Evolutionary conservation across 495 filamentous ascomycete species (phyloP).

Genomic region (Delitschia confertaspora): DNA sequence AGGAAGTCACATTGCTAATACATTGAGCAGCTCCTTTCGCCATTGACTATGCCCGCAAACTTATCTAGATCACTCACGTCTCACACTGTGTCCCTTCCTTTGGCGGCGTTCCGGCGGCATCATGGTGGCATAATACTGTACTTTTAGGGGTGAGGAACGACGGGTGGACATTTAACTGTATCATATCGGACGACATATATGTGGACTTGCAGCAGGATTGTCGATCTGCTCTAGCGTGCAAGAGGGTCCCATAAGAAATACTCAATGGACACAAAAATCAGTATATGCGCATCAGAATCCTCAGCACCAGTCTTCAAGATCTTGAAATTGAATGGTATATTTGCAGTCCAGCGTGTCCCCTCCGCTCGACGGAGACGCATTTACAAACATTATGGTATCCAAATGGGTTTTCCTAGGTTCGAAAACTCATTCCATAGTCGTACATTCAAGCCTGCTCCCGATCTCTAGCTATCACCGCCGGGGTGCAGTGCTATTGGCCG

Average conservation of each 20-base stretch:
- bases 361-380: neutral
- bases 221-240: neutral
- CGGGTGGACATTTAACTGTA: neutral
- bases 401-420: too few relatives aligned
- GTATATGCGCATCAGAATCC: too few relatives aligned
- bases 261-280: too few relatives aligned
- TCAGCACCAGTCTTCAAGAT: too few relatives aligned
- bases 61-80: constrained; percentile 49
- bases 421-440: neutral
- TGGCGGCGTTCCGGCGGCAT: neutral
- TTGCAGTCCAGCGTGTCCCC: too few relatives aligned
- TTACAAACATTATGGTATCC: too few relatives aligned
- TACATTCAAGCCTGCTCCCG: neutral
- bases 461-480: neutral
- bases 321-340: too few relatives aligned
- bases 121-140: neutral
- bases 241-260: too few relatives aligned
- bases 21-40: constrained; percentile 61
- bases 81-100: neutral
- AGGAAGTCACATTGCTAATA: constrained; percentile 6
- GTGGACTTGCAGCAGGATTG: neutral
- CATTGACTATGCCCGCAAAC: constrained; percentile 64
- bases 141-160: neutral
- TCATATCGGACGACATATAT: neutral
- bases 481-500: constrained; percentile 2